Evolutionary conservation across 139 green algal species (phyloP), one percentile per base, ranked within the genome.

Genomic region (Spirogloea muscicola): DNA sequence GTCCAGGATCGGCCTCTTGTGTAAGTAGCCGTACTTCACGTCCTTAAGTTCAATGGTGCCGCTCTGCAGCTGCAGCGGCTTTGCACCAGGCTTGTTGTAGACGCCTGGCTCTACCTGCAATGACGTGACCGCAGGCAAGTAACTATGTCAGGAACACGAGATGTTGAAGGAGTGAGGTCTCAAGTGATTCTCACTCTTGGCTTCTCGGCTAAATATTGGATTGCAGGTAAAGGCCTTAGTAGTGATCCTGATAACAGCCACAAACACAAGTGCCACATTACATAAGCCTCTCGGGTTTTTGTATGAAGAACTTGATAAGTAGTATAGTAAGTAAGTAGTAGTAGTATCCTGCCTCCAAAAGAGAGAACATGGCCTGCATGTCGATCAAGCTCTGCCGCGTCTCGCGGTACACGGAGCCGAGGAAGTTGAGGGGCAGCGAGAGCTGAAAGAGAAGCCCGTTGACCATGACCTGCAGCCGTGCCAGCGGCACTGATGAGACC

Each of bases 401-500:
- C 81, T 98, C 94, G 0, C 94, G 87, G 76, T 98, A 98, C 31
- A 98, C 92, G 0, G 91, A 94, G 46, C 94, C 94, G 63, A 98
- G 82, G 82, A 98, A 98, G 87, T 98, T 98, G 41, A 98, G 87
- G 3, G 94, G 94, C 84, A 97, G 86, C 61, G 90, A 96, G 63
- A 98, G 87, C 87, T 98, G 93, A 83, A 98, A 96, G 16, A 98
- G 85, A 68, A 98, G 87, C 7, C 90, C 94, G 62, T 98, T 96
- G 52, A 98, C 90, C 93, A 98, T 96, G 29, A 98, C 70, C 70
- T 79, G 70, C 1, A n/a, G n/a, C n/a, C n/a, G n/a, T n/a, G n/a
- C n/a, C n/a, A n/a, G n/a, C n/a, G n/a, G n/a, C n/a, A n/a, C n/a
- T n/a, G n/a, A n/a, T n/a, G n/a, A n/a, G n/a, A n/a, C n/a, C n/a